Evolutionary conservation across 2,329 filamentous ascomycete genomes (phyloP), one percentile per base, ranked within the genome.

Genomic region (Ophiostoma piceae): DNA sequence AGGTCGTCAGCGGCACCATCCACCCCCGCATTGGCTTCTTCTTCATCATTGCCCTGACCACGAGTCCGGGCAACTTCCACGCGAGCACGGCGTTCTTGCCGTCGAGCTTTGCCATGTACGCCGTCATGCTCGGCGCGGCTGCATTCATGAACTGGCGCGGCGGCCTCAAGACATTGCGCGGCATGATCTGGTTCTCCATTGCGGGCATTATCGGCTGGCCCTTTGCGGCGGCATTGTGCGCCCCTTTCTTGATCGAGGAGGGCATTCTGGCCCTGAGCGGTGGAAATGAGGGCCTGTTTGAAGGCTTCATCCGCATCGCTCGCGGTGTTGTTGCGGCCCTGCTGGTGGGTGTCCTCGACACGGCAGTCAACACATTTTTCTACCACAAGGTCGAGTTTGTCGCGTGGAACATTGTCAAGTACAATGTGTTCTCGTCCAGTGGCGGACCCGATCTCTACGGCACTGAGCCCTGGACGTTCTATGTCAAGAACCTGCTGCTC

Each of bases 81-180:
- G 90, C 95, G 4, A 92, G 92, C 70, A 86, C 91, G 1, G 88
- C 94, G 6, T 97, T 92, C 76, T 83, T 99, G 5, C 95, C 95
- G 0, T 97, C 94, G 9, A 97, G 91, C 78, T 99, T 99, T 77
- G 91, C 95, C 76, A 99, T 99, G 95, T 97, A 96, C 78, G 91
- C 89, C 71, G 89, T 88, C 16, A 95, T 95, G 84, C 82, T 98
- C 8, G 95, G 94, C 12, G 87, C 93, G 69, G 87, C 93, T 1
- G 88, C 92, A 0, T 99, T 98, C 79, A 90, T 99, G 86, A 92
- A 97, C 79, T 95, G 92, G 90, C 86, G 86, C 51, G 89, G 89
- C 26, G 91, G 92, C 0, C 82, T 93, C 65, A 92, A 90, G 78
- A 96, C 92, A 0, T 89, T 91, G 0, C 85, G 88, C 76, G 95